Evolutionary conservation across 2,329 filamentous ascomycete genomes (phyloP).

Genomic region (Xylaria sp.): DNA sequence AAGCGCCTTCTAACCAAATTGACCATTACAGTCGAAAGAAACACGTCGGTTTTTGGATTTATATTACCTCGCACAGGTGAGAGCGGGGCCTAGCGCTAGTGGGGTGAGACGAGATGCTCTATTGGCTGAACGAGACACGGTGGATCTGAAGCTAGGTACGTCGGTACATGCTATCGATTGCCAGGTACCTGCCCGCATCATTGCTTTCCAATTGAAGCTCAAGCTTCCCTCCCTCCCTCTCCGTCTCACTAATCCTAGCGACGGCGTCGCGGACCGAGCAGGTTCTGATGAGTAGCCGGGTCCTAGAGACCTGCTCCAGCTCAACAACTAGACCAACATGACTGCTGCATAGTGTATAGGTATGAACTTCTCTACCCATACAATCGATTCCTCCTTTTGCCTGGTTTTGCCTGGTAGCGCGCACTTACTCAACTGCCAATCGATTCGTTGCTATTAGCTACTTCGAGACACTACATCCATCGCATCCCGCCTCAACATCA

Average conservation of each 20-base stretch:
- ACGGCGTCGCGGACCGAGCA: not conserved
- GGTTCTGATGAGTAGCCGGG: not conserved
- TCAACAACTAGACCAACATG: not conserved
- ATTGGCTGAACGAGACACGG: too few species aligned
- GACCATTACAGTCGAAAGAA: slow-evolving; percentile 65
- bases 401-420: not conserved
- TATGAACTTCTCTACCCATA: not conserved
- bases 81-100: too few species aligned
- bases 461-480: not conserved
- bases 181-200: not conserved
- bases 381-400: not conserved
- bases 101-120: too few species aligned
- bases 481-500: not conserved
- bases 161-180: not conserved
- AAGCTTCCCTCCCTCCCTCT: too few species aligned
- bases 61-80: too few species aligned
- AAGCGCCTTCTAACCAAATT: slow-evolving; percentile 61
- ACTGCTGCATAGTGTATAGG: not conserved
- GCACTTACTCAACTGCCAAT: not conserved
- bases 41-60: slow-evolving; percentile 16
- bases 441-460: too few species aligned
- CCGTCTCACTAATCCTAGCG: too few species aligned
- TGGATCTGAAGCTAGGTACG: too few species aligned
- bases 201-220: not conserved
- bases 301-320: not conserved